Base-by-base conservation (phyloP, 2,329 filamentous ascomycete species). In the Fusarium subtropicale region DNA sequence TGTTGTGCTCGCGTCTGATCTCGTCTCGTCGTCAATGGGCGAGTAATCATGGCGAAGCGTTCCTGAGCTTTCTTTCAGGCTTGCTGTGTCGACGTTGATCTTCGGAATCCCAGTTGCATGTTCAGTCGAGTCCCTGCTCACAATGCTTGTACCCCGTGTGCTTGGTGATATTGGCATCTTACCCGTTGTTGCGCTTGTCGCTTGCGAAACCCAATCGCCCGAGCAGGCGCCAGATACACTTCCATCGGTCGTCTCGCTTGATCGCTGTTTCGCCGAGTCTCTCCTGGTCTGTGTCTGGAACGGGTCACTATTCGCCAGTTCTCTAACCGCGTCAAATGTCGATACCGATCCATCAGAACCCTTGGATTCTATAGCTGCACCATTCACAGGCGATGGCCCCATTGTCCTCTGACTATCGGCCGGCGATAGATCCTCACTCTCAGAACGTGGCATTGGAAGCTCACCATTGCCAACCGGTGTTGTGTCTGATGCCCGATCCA, bases 151-250 rank as follows among this genome's bases (percentile, higher is more conserved):
- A 39, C 88, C 88, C 73, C 88, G 84, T 4, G 88, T 90, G 75
- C 88, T 90, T 4, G 88, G 88, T 26, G 88, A 90, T 36, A 90
- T 79, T 5, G 88, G 87, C 84, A 89, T 85, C 77, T 88, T 89
- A 51, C 87, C 85, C 2, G 87, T 90, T 3, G 87, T 88, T 11
- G 87, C 87, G 71, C 87, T 89, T 16, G 88, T 90, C 7, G 85
- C 86, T 69, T 90, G 87, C 6, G 86, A 88, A 4, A 86, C 85
- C 86, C 87, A 90, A 71, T 90, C 88, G 12, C 85, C 87, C 1
- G 83, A 82, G 48, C 81, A 83, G 1, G 83, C 84, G 3, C 81
- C 84, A 10, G 86, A 87, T 44, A 81, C 83, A 75, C 87, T 88
- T 45, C 85, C 86, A 57, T 90, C 88, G 1, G 88, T 90, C 5